These are phyloP conservation scores for Eutrema yunnanense DNA, from an alignment of 345 rosid genomes.

Conservation along the genomic window DNA sequence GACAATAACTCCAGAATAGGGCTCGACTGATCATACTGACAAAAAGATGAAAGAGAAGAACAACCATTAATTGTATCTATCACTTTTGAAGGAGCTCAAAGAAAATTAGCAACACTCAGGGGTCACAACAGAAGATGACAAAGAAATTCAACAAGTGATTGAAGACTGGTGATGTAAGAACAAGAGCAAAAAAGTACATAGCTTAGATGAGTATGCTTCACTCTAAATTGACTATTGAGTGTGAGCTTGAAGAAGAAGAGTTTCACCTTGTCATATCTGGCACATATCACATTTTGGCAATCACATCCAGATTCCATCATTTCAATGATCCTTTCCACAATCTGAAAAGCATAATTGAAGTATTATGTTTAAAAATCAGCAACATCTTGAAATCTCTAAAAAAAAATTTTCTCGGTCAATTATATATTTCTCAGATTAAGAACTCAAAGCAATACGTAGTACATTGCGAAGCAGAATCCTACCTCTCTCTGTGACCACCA, in stretches of 20 bases:
- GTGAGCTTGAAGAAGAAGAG: neutral
- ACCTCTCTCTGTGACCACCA: constrained; percentile 62
- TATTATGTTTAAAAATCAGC: neutral
- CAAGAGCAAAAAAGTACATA: neutral
- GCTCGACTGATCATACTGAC: constrained; percentile 49
- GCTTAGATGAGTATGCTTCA: neutral
- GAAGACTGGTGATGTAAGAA: neutral
- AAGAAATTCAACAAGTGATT: neutral
- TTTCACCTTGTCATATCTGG: constrained; percentile 54
- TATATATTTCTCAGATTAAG: neutral
- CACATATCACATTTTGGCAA: constrained; percentile 41
- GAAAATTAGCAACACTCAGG: neutral
- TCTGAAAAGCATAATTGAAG: constrained; percentile 31
- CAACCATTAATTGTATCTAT: neutral
- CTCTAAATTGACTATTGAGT: neutral
- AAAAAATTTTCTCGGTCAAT: too few relatives aligned
- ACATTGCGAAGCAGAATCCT: neutral
- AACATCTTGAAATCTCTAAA: neutral
- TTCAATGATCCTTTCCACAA: constrained; percentile 50
- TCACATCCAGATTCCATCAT: constrained; percentile 23
- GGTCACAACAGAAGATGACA: neutral
- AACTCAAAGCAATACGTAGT: neutral
- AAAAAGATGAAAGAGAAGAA: neutral
- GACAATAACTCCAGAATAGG: constrained; percentile 46
- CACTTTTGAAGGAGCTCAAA: neutral